phyloP scores from a whole-genome alignment of 768 basidiomycete genomes.

The Phlebiopsis flavidoalba region DNA sequence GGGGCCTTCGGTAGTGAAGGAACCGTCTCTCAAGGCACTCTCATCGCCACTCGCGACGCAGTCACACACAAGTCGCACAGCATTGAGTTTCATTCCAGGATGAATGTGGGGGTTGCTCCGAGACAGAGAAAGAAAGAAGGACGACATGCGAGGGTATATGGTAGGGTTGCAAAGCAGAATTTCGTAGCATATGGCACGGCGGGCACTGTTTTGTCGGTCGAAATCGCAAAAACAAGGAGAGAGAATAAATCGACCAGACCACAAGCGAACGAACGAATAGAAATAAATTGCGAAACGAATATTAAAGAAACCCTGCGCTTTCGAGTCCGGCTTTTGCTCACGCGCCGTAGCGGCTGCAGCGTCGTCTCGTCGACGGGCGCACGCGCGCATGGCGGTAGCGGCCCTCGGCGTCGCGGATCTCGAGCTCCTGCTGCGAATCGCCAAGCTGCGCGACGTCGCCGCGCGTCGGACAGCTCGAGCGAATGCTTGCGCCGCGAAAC shows the following conservation, averaged over 20 bases:
- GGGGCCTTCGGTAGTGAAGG: too few relatives aligned
- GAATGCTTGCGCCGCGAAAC: constrained; percentile 32
- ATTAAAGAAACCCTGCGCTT: constrained; percentile 31
- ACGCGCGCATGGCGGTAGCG: constrained; percentile 83
- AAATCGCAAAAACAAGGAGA: too few relatives aligned
- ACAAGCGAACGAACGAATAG: not conserved
- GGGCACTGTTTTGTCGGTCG: too few relatives aligned
- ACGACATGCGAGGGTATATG: constrained; percentile 7
- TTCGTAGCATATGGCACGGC: too few relatives aligned
- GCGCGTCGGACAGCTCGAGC: constrained; percentile 17
- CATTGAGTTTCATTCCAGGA: not conserved
- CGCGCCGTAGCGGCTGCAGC: constrained; percentile 82
- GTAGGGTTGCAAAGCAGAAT: constrained; percentile 1
- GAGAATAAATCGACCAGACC: not conserved
- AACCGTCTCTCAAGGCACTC: too few relatives aligned
- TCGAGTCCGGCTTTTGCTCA: constrained; percentile 93
- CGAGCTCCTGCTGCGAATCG: constrained; percentile 76
- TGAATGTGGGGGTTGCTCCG: not conserved
- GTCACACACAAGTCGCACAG: not conserved
- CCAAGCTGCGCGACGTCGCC: constrained; percentile 43
- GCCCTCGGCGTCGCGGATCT: constrained; percentile 81
- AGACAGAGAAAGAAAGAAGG: not conserved
- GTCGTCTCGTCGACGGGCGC: constrained; percentile 88
- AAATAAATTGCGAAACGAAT: not conserved
- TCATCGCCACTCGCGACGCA: too few relatives aligned